A percentile compares a stretch with the other conserved stretches of the same genome.
Conservation (phyloP, 2,329 filamentous ascomycete genomes). For the Fusarium sp. region DNA sequence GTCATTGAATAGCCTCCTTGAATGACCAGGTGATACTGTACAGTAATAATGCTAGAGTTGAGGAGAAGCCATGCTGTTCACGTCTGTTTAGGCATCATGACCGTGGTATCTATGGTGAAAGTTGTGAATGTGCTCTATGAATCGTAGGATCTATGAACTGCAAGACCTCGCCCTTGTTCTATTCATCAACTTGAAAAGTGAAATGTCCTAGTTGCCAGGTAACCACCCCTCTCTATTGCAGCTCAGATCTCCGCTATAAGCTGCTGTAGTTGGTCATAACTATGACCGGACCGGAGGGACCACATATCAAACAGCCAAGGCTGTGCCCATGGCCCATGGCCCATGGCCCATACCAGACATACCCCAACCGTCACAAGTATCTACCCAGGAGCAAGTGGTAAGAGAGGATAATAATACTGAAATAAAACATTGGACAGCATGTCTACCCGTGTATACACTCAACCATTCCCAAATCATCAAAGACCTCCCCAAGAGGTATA, state of each 20-base stretch:
- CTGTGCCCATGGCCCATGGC: not conserved
- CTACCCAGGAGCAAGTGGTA: not conserved
- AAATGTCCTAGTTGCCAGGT: not conserved
- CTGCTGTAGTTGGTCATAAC: not conserved
- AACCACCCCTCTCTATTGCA: not conserved
- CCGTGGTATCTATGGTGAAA: not conserved
- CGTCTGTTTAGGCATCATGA: not conserved
- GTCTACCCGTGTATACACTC: conserved; percentile 22
- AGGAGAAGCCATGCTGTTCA: not conserved
- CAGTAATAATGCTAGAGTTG: not conserved
- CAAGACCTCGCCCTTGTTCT: not conserved
- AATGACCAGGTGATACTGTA: not conserved
- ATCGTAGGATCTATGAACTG: not conserved
- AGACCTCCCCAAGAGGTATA: conserved; percentile 24
- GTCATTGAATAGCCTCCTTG: not conserved
- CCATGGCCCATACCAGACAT: not conserved
- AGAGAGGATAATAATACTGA: not conserved
- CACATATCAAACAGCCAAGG: not conserved
- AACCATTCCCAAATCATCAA: conserved; percentile 10
- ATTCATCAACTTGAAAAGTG: not conserved
- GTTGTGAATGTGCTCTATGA: not conserved
- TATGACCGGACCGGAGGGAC: not conserved
- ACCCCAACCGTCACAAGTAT: not conserved
- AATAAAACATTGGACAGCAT: conserved; percentile 14
- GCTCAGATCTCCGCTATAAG: not conserved